Base-by-base conservation (phyloP, 108 stramenopile species). In the Licmophora abbreviata region DNA sequence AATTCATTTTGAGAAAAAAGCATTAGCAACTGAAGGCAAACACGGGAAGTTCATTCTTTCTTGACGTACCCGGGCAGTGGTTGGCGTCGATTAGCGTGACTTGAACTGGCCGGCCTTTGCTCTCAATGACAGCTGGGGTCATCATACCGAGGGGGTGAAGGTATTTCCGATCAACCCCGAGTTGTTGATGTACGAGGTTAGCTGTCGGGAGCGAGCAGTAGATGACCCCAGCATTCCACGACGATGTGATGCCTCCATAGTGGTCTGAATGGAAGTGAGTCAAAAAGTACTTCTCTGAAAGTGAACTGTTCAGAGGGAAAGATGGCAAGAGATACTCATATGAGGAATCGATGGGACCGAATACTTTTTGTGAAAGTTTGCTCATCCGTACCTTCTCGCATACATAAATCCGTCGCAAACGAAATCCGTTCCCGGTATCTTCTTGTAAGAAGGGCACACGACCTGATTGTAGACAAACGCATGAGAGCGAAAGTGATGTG, bases 371-470 rank as follows among this genome's bases (percentile, higher is more conserved):
- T 4, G 54, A 55, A 25, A 50, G n/a, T n/a, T n/a, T n/a, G n/a
- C n/a, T n/a, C n/a, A n/a, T n/a, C n/a, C n/a, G n/a, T n/a, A 68
- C 54, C 26, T n/a, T 24, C 69, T 69, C 12, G 74, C 74, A 51
- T 73, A 76, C 14, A 61, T 40, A 48, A 81, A 81, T 28, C 71
- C 86, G 51, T 90, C 88, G 23, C 73, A 72, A 27, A 83, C 66
- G 59, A 90, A 85, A 40, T 90, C 88, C 0, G 88, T 90, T 21
- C 84, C 84, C 18, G 84, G 48, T 7, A 90, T 90, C 22, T 66
- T 62, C 44, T 90, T 90, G 77, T 81, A 86, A 3, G 29, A 3
- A 11, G 88, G 88, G 44, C 88, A 90, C 34, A 40, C 42, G n/a
- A 14, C 24, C 3, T 21, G 45, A 46, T 9, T 31, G 56, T 36